phyloP scores from a whole-genome alignment of 2,329 filamentous ascomycete species.

The Paramyrothecium roridum region DNA sequence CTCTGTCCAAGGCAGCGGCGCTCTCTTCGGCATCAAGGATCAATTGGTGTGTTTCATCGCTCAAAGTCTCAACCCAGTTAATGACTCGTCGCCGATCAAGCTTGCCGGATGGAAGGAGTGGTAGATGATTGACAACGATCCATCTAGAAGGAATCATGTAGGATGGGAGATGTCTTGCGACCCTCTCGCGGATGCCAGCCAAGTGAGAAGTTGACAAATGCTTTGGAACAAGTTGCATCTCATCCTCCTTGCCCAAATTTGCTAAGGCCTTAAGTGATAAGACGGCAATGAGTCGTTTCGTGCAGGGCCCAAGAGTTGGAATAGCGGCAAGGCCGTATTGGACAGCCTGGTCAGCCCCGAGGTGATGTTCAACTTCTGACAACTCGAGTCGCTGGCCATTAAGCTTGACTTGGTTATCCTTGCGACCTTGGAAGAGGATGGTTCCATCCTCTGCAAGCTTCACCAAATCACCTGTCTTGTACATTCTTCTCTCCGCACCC shows the following conservation, averaged over 20 bases:
- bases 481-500: conserved; percentile 2
- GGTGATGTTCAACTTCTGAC: neutral
- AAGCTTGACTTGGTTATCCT: conserved; percentile 53
- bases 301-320: neutral
- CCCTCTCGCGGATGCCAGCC: conserved; percentile 5
- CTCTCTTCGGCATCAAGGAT: conserved; percentile 5
- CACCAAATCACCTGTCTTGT: conserved; percentile 14
- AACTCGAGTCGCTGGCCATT: conserved; percentile 52
- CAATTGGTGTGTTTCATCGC: neutral
- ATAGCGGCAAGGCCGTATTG: conserved; percentile 8
- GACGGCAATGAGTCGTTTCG: conserved; percentile 4
- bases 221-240: conserved; percentile 1
- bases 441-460: conserved; percentile 25
- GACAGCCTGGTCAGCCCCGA: conserved; percentile 1
- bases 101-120: conserved; percentile 5
- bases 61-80: conserved; percentile 3
- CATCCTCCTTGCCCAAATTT: neutral
- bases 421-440: conserved; percentile 41
- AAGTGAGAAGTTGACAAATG: neutral
- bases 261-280: conserved; percentile 2
- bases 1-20: neutral
- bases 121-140: conserved; percentile 1
- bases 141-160: conserved; percentile 6
- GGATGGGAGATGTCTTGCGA: conserved; percentile 4
- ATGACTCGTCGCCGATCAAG: conserved; percentile 4